A percentile compares a stretch with the other conserved stretches of the same genome.
Evolutionary conservation across 2,329 filamentous ascomycete species (phyloP).

Genomic region (Calonectria pseudoturangicola): DNA sequence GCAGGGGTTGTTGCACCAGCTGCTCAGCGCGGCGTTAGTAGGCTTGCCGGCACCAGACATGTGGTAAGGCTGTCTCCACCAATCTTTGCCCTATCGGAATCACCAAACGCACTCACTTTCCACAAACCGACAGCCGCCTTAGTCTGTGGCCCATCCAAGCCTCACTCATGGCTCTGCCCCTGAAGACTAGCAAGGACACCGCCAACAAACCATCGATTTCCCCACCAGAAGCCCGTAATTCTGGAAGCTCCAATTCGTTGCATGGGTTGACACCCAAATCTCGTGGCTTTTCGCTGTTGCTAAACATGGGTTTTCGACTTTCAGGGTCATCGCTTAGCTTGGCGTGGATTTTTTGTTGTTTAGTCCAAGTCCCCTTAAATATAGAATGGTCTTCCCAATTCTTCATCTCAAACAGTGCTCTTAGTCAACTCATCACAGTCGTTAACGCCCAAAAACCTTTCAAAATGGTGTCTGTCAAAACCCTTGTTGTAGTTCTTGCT

Average conservation of each 20-base stretch:
- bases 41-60: too few species aligned
- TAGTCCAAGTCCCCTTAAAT: neutral
- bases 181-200: neutral
- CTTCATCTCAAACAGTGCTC: rapidly evolving
- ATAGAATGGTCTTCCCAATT: neutral
- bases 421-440: neutral
- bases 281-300: constrained; percentile 15
- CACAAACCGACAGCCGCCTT: neutral
- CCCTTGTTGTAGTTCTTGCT: neutral
- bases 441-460: neutral
- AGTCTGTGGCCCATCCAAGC: neutral
- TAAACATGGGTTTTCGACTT: neutral
- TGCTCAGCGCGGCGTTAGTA: constrained; percentile 3
- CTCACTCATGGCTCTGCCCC: neutral
- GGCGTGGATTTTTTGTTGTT: neutral
- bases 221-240: neutral
- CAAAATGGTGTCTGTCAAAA: constrained; percentile 9
- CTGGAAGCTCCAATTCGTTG: neutral
- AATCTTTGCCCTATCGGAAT: neutral
- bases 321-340: neutral
- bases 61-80: constrained; percentile 6
- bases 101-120: neutral
- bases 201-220: neutral
- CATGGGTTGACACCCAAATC: neutral
- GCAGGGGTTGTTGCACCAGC: neutral